Conservation (phyloP, 2,329 filamentous ascomycete species). For the Spiromastix sp. region DNA sequence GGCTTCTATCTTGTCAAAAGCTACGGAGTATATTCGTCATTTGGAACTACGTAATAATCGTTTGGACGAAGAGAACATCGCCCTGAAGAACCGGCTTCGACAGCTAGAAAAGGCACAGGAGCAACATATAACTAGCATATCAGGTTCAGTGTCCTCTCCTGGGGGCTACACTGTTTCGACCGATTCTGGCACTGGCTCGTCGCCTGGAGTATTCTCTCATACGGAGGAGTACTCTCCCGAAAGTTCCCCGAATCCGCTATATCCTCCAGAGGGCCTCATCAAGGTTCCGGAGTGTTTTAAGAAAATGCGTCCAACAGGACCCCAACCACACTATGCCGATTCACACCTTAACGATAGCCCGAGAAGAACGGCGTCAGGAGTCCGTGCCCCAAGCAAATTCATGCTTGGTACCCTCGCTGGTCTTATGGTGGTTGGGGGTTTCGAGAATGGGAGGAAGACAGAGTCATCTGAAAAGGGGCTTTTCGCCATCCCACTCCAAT, state of each 20-base stretch:
- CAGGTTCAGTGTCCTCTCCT: constrained; percentile 31
- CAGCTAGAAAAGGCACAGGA: constrained; percentile 59
- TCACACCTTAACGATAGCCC: constrained; percentile 27
- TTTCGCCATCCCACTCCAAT: constrained; percentile 51
- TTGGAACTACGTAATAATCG: constrained; percentile 82
- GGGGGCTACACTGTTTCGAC: constrained; percentile 29
- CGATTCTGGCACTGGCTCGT: constrained; percentile 25
- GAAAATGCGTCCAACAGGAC: constrained; percentile 27
- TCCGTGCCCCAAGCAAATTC: constrained; percentile 52
- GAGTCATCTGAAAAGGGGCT: constrained; percentile 55
- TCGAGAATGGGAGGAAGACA: constrained; percentile 54
- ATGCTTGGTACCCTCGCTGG: constrained; percentile 90
- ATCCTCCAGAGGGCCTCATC: constrained; percentile 33
- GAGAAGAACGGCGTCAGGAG: constrained; percentile 16
- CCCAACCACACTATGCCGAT: constrained; percentile 26
- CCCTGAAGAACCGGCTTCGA: constrained; percentile 67
- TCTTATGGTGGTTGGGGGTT: constrained; percentile 80
- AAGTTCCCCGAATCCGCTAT: constrained; percentile 19
- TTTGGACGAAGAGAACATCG: constrained; percentile 68
- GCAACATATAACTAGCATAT: constrained; percentile 28
- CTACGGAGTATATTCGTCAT: constrained; percentile 91
- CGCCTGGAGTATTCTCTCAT: constrained; percentile 32
- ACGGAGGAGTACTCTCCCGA: constrained; percentile 26
- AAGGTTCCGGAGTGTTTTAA: constrained; percentile 35
- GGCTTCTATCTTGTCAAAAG: constrained; percentile 90